Evolutionary conservation across 768 basidiomycete genomes (phyloP).

Genomic region (Lactifluus piperatus): DNA sequence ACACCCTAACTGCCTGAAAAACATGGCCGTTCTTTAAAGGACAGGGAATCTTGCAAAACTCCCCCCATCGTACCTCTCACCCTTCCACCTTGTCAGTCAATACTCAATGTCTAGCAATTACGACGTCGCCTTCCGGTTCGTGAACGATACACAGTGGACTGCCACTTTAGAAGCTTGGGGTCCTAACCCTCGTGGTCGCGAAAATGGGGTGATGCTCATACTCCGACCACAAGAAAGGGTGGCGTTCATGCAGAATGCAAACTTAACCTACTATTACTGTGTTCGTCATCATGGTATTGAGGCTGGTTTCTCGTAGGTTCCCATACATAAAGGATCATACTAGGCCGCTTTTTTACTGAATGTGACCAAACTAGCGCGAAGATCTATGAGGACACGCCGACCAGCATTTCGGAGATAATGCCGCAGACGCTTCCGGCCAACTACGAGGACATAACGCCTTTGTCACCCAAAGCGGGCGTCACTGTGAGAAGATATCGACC

Average conservation of each 20-base stretch:
- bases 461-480: background rate
- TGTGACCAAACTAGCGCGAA: conserved; percentile 1
- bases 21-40: background rate
- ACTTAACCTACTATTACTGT: conserved; percentile 39
- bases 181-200: conserved; percentile 25
- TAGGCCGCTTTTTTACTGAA: background rate
- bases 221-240: conserved; percentile 35
- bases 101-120: conserved; percentile 29
- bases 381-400: conserved; percentile 6
- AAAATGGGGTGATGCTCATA: conserved; percentile 24
- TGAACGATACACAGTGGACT: conserved; percentile 37
- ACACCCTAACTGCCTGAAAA: background rate
- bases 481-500: conserved; percentile 14
- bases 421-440: conserved; percentile 8
- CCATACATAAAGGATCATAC: background rate
- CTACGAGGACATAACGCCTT: conserved; percentile 10
- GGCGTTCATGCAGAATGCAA: conserved; percentile 42
- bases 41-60: background rate
- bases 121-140: conserved; percentile 44
- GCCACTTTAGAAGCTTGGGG: conserved; percentile 32
- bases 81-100: background rate
- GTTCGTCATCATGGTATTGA: conserved; percentile 33
- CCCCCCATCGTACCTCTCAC: background rate
- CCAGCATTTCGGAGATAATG: conserved; percentile 14
- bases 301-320: conserved; percentile 39